Evolutionary conservation across 1,284 basidiomycete genomes (phyloP), one percentile per base, ranked within the genome.

Genomic region (Volvariella surrecta): DNA sequence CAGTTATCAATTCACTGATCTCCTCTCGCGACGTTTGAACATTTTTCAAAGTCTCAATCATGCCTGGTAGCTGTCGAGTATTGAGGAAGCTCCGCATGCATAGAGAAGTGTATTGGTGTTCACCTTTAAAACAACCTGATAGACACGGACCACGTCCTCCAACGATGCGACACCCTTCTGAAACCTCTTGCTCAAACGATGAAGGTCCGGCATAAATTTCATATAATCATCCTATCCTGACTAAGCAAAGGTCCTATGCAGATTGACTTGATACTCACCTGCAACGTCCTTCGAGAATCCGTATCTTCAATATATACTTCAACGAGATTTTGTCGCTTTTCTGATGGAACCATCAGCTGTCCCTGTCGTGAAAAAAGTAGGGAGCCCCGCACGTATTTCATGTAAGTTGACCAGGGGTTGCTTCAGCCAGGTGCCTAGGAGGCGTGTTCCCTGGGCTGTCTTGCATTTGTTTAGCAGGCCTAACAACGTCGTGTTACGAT

Each of bases 121-220:
- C 15, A 71, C 71, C 56, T 72, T 71, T 16, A 70, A 56, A 3
- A 92, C 78, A 0, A 92, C 90, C 60, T 99, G 95, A 60, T 97
- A 99, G 0, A 96, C 86, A 8, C 94, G 82, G 4, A 99, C 92
- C 3, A 99, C 92, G 52, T 99, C 95, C 57, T 99, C 94, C 4
- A 99, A 73, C 0, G 79, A 81, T 0, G 94, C 93, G 1, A 80
- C 73, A 0, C 79, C 75, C 50, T 87, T 88, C 59, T 92, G 88
- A 65, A 99, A 95, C 19, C 89, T 79, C 61, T 98, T 99, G 55
- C 86, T 87, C 37, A 98, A 79, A 4, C 96, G 81, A 52, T 89
- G 89, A 61, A 99, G 80, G 60, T 99, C 96, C 0, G 96, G 96
- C 83, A 99, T 93, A 21, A 79, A 61, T 54, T 88, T 89, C 52